These are phyloP conservation scores for Ceratobasidium papillatum DNA, from an alignment of 1,284 basidiomycete genomes.

Conservation along the genomic window DNA sequence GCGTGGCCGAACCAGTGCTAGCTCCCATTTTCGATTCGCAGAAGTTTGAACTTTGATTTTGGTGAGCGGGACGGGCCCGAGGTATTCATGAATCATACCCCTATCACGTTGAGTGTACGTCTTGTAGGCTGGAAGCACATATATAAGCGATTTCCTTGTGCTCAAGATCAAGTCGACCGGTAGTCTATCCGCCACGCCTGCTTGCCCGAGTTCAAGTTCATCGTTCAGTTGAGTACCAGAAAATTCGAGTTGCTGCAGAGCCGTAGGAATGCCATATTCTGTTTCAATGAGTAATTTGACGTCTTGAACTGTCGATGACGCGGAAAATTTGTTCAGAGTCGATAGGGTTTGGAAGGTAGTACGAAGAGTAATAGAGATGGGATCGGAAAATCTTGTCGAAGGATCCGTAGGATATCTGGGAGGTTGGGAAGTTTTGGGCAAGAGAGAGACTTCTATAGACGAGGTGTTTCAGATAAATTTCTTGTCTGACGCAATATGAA, in stretches of 20 bases:
- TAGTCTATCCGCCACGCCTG: not conserved
- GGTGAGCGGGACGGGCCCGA: not conserved
- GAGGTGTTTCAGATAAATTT: too few relatives aligned
- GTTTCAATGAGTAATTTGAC: not conserved
- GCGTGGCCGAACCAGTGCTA: not conserved
- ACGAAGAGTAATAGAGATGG: not conserved
- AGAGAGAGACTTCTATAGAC: too few relatives aligned
- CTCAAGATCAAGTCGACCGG: too few relatives aligned
- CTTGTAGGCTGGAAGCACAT: too few relatives aligned
- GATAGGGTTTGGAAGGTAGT: not conserved
- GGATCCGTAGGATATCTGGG: too few relatives aligned
- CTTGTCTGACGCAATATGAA: too few relatives aligned
- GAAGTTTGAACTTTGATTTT: not conserved
- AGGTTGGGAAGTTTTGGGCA: too few relatives aligned
- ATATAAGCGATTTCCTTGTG: too few relatives aligned
- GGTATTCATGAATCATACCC: too few relatives aligned
- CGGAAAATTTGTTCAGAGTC: not conserved
- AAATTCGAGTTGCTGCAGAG: not conserved
- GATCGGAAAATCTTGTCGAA: too few relatives aligned
- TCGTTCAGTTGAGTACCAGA: not conserved
- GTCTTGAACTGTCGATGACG: not conserved
- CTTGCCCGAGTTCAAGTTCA: not conserved
- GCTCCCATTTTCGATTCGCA: not conserved
- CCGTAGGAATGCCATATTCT: not conserved
- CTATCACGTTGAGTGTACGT: too few relatives aligned